Evolutionary conservation across 2,329 filamentous ascomycete genomes (phyloP), one percentile per base, ranked within the genome.

Genomic region (Trichoderma harzianum): DNA sequence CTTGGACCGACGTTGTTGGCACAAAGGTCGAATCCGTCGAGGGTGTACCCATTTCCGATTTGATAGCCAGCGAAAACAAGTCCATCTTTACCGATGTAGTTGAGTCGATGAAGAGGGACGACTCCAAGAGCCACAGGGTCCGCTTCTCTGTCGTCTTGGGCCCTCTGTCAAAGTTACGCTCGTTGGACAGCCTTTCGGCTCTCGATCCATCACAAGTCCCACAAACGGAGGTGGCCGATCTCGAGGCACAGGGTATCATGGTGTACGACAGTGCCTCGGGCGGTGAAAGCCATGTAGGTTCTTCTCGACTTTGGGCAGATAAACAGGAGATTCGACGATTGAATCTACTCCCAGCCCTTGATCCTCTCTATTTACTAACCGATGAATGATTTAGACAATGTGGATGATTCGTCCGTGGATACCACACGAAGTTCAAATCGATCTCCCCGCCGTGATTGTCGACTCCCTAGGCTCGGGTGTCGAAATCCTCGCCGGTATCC

Each of bases 361-460:
- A 6, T 28, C 6, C 4, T 43, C 39, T 69, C 34, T 10, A 14
- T 11, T 61, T 61, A 36, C 39, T 32, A 66, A 68, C 73, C 73
- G 58, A 75, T 63, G 7, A 21, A 63, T 32, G n/a, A 60, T 47
- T 16, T 65, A 97, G 93, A 97, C 94, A 21, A 99, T 99, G 97
- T 99, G 96, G 96, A 99, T 99, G 94, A 90, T 99, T 76, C 93
- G 96, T 75, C 96, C 95, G 3, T 97, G 94, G 82, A 91, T 94
- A 53, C 93, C 95, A 7, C 90, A 94, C 75, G 95, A 98, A 84
- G 93, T 99, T 78, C 97, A 97, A 74, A 98, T 99, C 76, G 96
- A 98, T 80, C 88, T 99, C 7, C 95, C 97, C 18, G 86, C 90
- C 71, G 85, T 97, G 32, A 91, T 99, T 73, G 95, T 98, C 66